Percentiles rank a stretch among this genome's conserved stretches.
These are phyloP conservation scores for Schoenoplectus triqueter DNA, from an alignment of 202 grass and related monocot genomes.

Conservation along the genomic window DNA sequence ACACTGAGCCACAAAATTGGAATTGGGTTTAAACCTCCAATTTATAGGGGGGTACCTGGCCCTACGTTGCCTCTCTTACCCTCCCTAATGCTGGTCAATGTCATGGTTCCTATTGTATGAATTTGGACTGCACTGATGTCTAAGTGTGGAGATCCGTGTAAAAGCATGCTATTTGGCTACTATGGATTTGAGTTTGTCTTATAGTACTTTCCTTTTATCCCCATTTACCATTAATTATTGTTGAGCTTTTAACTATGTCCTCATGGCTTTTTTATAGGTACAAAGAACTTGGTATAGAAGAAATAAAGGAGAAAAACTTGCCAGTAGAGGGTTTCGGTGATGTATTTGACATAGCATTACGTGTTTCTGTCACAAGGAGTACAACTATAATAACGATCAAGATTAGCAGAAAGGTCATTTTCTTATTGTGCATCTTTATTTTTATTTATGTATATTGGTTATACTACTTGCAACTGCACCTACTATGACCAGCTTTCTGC, in stretches of 20 bases:
- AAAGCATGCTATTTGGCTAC: background rate
- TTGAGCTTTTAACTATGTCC: constrained; percentile 16
- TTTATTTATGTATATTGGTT: constrained; percentile 2
- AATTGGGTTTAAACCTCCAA: background rate
- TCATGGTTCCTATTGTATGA: background rate
- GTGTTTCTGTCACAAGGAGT: constrained; percentile 63
- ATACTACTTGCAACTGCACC: background rate
- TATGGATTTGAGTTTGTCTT: background rate
- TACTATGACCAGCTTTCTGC: background rate
- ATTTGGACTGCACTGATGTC: background rate
- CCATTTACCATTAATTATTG: background rate
- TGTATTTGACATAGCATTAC: constrained; percentile 81
- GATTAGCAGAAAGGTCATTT: constrained; percentile 83
- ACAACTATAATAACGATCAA: constrained; percentile 74
- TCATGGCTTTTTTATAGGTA: constrained; percentile 51
- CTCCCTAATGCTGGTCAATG: background rate
- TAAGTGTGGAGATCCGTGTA: background rate
- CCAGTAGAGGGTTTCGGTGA: constrained; percentile 53
- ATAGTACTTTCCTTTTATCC: background rate
- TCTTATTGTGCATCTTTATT: constrained; percentile 8
- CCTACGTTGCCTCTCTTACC: background rate
- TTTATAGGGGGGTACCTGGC: background rate
- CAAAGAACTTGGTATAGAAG: constrained; percentile 46
- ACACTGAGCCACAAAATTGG: background rate
- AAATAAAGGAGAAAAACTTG: constrained; percentile 41